Conservation (phyloP, 441 rosid genomes). For the Populus tomentosa region DNA sequence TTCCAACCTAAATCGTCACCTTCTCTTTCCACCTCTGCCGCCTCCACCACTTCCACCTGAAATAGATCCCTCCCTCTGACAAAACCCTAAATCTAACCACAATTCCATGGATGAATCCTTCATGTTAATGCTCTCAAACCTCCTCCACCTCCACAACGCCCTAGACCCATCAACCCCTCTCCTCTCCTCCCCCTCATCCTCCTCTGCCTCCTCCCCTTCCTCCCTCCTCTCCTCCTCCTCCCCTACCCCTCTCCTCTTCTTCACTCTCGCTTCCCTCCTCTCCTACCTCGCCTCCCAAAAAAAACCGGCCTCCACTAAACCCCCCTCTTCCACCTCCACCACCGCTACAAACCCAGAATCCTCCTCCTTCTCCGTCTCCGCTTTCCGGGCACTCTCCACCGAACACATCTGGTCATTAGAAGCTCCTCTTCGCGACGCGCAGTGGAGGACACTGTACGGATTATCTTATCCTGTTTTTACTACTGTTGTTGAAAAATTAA, state of each 20-base stretch:
- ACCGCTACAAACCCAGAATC: conserved; percentile 33
- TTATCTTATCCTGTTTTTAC: conserved; percentile 83
- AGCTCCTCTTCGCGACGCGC: conserved; percentile 75
- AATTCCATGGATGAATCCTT: conserved; percentile 53
- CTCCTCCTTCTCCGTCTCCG: conserved; percentile 64
- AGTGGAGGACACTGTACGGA: conserved; percentile 84
- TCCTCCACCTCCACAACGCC: conserved; percentile 80
- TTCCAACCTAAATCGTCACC: background rate
- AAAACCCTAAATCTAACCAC: conserved; percentile 12
- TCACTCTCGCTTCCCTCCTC: conserved; percentile 57
- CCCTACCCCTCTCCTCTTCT: conserved; percentile 50
- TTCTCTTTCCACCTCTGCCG: background rate
- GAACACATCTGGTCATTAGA: conserved; percentile 86
- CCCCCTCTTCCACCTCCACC: conserved; percentile 20
- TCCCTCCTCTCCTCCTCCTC: conserved; percentile 44
- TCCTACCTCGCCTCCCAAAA: conserved; percentile 59
- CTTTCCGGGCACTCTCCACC: conserved; percentile 81
- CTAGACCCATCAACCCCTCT: conserved; percentile 60
- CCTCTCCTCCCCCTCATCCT: conserved; percentile 50
- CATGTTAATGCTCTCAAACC: conserved; percentile 58
- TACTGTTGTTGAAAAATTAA: conserved; percentile 82
- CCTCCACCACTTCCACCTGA: background rate
- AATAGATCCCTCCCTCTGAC: background rate
- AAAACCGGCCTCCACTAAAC: conserved; percentile 8
- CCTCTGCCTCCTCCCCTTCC: conserved; percentile 38